Evolutionary conservation across 2,329 filamentous ascomycete genomes (phyloP).

Genomic region (Beauveria rudraprayagi): DNA sequence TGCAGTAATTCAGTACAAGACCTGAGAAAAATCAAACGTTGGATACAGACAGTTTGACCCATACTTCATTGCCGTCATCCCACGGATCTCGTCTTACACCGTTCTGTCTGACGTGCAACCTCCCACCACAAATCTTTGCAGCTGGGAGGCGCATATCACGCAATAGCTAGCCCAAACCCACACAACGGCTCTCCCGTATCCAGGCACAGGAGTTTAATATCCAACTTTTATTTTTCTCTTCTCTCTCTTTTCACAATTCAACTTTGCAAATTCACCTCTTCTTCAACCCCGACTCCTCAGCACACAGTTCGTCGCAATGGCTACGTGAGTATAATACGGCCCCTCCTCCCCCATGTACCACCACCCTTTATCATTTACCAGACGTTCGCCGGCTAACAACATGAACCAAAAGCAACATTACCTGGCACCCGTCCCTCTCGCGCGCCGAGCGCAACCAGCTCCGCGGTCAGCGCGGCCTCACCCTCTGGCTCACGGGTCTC

Average conservation of each 20-base stretch:
- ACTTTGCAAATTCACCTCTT: neutral
- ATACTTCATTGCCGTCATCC: neutral
- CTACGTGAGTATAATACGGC: conserved; percentile 22
- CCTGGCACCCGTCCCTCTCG: conserved; percentile 77
- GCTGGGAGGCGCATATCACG: conserved; percentile 3
- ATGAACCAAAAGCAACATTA: conserved; percentile 71
- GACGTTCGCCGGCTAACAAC: conserved; percentile 9
- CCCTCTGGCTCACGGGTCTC: conserved; percentile 96
- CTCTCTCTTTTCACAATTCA: neutral
- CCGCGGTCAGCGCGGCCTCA: conserved; percentile 82
- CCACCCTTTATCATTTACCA: neutral
- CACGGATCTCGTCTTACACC: conserved; percentile 2
- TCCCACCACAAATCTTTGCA: neutral
- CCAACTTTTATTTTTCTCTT: neutral
- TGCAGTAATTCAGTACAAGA: neutral
- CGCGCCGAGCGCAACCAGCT: conserved; percentile 65
- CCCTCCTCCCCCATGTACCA: conserved; percentile 12
- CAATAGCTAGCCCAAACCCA: conserved; percentile 12
- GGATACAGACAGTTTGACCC: neutral
- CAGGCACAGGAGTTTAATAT: neutral
- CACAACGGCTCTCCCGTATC: neutral
- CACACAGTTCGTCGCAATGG: conserved; percentile 20
- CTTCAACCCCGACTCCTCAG: neutral
- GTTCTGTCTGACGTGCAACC: neutral
- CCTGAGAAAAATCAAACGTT: neutral